Base-by-base conservation (phyloP, 2,329 filamentous ascomycete genomes). In the Dactylella cylindrospora region DNA sequence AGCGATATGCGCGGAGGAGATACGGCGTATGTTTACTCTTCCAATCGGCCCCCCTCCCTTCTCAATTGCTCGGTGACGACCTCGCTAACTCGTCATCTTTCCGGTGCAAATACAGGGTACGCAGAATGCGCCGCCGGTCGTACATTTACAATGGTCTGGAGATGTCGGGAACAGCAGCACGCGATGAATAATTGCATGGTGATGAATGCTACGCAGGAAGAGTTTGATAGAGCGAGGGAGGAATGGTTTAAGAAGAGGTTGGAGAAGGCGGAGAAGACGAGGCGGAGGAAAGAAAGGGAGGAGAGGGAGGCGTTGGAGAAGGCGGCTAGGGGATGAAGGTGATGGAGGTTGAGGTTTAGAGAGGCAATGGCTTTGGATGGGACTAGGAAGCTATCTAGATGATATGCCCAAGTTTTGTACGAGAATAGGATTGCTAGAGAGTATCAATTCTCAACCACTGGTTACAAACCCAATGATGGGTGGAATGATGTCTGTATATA, bases 131-230 rank as follows among this genome's bases (percentile, higher is more conserved):
- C 90, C 47, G 79, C 85, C 43, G 84, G 85, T 71, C 86, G 88
- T 66, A 97, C 90, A 4, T 82, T 97, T 69, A 90, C 85, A 53
- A 86, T 93, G 57, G 86, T 90, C 9, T 96, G 93, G 78, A 81
- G 84, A 47, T 98, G 93, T 77, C 85, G 89, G 49, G 75, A 79
- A 41, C 80, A 90, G 70, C 86, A 90, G 70, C 83, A 85, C 65
- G 78, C 80, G 28, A 98, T 98, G 93, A 98, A 98, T 76, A 79
- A 77, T 64, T 98, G 93, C 77, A 96, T 98, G 90, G 79, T 90
- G 68, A 74, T 79, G 52, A 86, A 94, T 75, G 90, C 91, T 51
- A 94, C 88, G 66, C 86, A 84, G 66, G 83, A 80, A 50, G 88
- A 94, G 72, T 81, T 94, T 73, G 93, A 98, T 75, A 84, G 83